phyloP scores from a whole-genome alignment of 2,329 filamentous ascomycete genomes.

The Ceratocystis eucalypticola region DNA sequence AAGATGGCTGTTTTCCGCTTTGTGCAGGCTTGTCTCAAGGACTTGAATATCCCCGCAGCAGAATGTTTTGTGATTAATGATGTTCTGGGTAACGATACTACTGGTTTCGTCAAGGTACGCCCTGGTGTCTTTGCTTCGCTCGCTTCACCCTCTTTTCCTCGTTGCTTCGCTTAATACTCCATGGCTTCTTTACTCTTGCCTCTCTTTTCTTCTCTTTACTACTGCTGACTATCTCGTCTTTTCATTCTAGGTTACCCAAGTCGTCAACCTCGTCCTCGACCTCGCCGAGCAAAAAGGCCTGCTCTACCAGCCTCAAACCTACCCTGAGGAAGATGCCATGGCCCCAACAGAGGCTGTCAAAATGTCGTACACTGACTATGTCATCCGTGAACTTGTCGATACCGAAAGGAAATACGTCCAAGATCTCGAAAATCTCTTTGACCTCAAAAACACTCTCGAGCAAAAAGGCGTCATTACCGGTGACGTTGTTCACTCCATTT shows the following conservation, averaged over 20 bases:
- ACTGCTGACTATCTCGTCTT: neutral
- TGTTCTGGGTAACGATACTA: slow-evolving; percentile 85
- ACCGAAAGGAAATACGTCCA: slow-evolving; percentile 97
- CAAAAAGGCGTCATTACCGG: slow-evolving; percentile 78
- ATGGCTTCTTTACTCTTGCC: neutral
- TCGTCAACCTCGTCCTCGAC: slow-evolving; percentile 86
- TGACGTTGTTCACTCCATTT: slow-evolving; percentile 85
- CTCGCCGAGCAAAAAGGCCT: slow-evolving; percentile 66
- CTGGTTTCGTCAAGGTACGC: slow-evolving; percentile 82
- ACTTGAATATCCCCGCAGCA: slow-evolving; percentile 62
- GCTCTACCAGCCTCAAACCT: slow-evolving; percentile 48
- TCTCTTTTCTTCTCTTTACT: neutral
- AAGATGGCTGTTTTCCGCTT: slow-evolving; percentile 90
- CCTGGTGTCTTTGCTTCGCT: neutral
- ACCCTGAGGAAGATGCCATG: slow-evolving; percentile 38
- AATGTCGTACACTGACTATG: slow-evolving; percentile 67
- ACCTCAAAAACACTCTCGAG: slow-evolving; percentile 79
- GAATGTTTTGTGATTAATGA: slow-evolving; percentile 90
- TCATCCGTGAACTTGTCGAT: slow-evolving; percentile 80
- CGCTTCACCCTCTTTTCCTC: neutral
- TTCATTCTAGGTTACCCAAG: slow-evolving; percentile 53
- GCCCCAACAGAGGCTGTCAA: slow-evolving; percentile 43
- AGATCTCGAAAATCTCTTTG: slow-evolving; percentile 85
- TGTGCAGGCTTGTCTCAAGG: slow-evolving; percentile 72
- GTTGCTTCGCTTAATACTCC: neutral